These are phyloP conservation scores for Eragrostis nindensis DNA, from an alignment of 176 grass and related monocot genomes.

Conservation along the genomic window DNA sequence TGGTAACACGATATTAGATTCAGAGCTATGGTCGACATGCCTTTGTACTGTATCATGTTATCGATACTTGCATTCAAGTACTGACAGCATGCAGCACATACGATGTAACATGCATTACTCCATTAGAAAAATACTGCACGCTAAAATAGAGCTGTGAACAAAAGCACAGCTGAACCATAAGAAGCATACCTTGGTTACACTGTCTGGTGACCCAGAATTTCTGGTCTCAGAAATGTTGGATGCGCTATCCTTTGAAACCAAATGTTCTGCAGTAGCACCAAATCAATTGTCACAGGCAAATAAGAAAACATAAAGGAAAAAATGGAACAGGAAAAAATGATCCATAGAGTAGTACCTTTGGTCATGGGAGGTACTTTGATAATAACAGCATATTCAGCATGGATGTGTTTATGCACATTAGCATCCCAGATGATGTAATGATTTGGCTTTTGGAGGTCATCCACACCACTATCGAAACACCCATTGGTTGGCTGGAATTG, in stretches of 20 bases:
- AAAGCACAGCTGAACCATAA: constrained; percentile 25
- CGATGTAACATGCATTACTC: neutral
- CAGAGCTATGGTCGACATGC: neutral
- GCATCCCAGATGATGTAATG: constrained; percentile 76
- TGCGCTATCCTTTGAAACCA: constrained; percentile 42
- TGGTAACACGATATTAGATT: neutral
- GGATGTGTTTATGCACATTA: constrained; percentile 62
- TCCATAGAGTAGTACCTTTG: constrained; percentile 52
- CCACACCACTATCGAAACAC: constrained; percentile 71
- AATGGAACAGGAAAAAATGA: constrained; percentile 24
- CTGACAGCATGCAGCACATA: neutral
- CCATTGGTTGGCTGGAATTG: constrained; percentile 69
- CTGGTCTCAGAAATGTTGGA: constrained; percentile 46
- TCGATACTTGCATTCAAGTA: neutral
- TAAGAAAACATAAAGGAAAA: constrained; percentile 1
- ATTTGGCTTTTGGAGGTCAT: constrained; percentile 79
- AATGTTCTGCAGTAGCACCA: constrained; percentile 48
- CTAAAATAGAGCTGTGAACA: neutral
- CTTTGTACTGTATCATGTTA: constrained; percentile 13
- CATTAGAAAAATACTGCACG: neutral
- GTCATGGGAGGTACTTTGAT: constrained; percentile 55
- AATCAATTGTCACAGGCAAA: constrained; percentile 24
- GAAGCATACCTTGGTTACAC: constrained; percentile 54
- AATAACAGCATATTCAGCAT: constrained; percentile 76
- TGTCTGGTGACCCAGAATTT: constrained; percentile 54